Evolutionary conservation across 257 asterid species (phyloP), one percentile per base, ranked within the genome.

Genomic region (Henckelia pumila): DNA sequence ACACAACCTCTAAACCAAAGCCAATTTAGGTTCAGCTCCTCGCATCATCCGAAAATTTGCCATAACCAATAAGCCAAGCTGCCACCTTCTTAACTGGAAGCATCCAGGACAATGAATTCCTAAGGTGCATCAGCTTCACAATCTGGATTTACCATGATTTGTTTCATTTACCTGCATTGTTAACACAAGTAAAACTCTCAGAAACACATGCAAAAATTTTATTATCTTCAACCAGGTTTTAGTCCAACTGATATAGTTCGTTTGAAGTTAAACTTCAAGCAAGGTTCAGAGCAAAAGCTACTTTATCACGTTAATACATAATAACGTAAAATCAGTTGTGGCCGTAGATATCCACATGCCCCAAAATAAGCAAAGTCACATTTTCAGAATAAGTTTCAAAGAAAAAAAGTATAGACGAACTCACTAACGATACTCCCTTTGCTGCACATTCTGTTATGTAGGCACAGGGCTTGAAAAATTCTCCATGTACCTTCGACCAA

Each of bases 401-500:
- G 33, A 30, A 40, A 3, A 40, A 40, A 40, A 40, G n/a, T 11
- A 14, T 3, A 40, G 50, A 40, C 13, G 50, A 40, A 69, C 78
- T 76, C 49, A 80, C 81, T 47, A 73, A 32, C 56, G 77, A 73
- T 20, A 49, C 32, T 26, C 68, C 68, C 40, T 59, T 23, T 19
- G 68, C 56, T 57, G 82, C 78, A 66, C 47, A 70, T 47, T 76
- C 73, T 50, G 16, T 23, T 58, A 77, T 69, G 35, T 73, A 78
- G 59, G 82, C 64, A 60, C 81, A 76, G 6, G 80, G 79, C 64
- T 61, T 33, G 73, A 73, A 82, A 59, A 76, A 66, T 10, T 60
- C 61, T 26, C 81, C 86, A 67, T 80, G 63, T 7, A 61, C 75
- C 74, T 76, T 63, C 7, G 82, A 68, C 84, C 84, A 83, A 25